Evolutionary conservation across 129 eudicot species (phyloP).

Genomic region (Smallanthus sonchifolius): DNA sequence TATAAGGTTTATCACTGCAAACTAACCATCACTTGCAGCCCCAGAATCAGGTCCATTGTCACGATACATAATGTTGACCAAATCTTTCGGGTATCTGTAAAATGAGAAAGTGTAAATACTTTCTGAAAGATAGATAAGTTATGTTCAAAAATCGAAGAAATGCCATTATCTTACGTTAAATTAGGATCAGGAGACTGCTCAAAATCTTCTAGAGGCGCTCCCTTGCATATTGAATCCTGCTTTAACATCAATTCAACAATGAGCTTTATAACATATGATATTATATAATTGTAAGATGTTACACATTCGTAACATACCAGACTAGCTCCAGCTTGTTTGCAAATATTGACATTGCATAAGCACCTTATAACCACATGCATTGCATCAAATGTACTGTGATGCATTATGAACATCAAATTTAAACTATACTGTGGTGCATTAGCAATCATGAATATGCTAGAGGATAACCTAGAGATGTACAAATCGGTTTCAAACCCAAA

Average conservation of each 20-base stretch:
- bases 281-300: background rate
- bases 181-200: slow-evolving; percentile 99
- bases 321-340: slow-evolving; percentile 97
- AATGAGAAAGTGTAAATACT: slow-evolving; percentile 24
- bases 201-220: slow-evolving; percentile 97
- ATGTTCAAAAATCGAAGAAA: background rate
- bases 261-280: background rate
- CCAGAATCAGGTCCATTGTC: slow-evolving; percentile 95
- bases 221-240: slow-evolving; percentile 83
- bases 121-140: background rate
- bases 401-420: slow-evolving; percentile 46
- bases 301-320: slow-evolving; percentile 38
- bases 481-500: no score
- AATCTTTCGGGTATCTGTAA: slow-evolving; percentile 83
- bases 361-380: slow-evolving; percentile 99
- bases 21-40: slow-evolving; percentile 99
- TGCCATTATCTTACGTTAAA: slow-evolving; percentile 66
- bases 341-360: slow-evolving; percentile 95
- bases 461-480: slow-evolving; percentile 1
- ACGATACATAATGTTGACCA: slow-evolving; percentile 81
- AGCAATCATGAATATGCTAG: slow-evolving; percentile 4
- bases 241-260: slow-evolving; percentile 6
- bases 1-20: slow-evolving; percentile 15
- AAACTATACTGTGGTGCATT: background rate
- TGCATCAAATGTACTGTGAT: slow-evolving; percentile 93